A percentile compares a stretch with the other conserved stretches of the same genome.
phyloP scores from a whole-genome alignment of 2,329 filamentous ascomycete species.

The Sarocladium brachiariae region DNA sequence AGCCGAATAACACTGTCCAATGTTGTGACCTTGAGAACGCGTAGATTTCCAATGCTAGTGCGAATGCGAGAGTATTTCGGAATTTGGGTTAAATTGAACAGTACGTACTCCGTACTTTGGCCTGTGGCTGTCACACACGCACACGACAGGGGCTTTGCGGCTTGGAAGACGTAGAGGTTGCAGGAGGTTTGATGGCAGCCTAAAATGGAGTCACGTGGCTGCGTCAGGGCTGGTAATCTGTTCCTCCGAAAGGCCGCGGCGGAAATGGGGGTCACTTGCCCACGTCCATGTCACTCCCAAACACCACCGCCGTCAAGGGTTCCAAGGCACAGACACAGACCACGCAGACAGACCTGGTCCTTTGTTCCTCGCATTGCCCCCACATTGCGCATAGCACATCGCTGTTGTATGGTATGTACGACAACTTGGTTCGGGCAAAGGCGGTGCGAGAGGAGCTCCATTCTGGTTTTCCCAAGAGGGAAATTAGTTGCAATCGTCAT shows the following conservation, averaged over 20 bases:
- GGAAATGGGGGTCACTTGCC: not conserved
- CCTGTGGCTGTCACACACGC: too few species aligned
- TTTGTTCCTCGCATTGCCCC: too few species aligned
- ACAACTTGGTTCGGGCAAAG: slow-evolving; percentile 1
- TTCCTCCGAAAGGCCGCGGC: not conserved
- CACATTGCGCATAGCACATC: not conserved
- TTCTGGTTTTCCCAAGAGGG: not conserved
- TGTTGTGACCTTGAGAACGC: too few species aligned
- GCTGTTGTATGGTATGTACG: too few species aligned
- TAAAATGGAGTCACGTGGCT: slow-evolving; percentile 4
- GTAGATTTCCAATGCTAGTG: too few species aligned
- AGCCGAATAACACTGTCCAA: too few species aligned
- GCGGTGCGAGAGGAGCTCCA: not conserved
- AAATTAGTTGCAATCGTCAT: not conserved
- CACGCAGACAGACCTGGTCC: too few species aligned
- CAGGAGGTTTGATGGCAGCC: not conserved
- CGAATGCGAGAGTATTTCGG: not conserved
- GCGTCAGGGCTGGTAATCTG: not conserved
- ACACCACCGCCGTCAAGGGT: not conserved
- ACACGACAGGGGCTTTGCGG: too few species aligned
- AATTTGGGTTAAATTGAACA: not conserved
- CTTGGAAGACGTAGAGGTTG: not conserved
- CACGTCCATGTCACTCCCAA: not conserved
- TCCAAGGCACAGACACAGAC: too few species aligned
- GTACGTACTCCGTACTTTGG: not conserved